Conservation (phyloP, 371 early-diverging fungal genomes). For the Amoeboaphelidium occidentale region DNA sequence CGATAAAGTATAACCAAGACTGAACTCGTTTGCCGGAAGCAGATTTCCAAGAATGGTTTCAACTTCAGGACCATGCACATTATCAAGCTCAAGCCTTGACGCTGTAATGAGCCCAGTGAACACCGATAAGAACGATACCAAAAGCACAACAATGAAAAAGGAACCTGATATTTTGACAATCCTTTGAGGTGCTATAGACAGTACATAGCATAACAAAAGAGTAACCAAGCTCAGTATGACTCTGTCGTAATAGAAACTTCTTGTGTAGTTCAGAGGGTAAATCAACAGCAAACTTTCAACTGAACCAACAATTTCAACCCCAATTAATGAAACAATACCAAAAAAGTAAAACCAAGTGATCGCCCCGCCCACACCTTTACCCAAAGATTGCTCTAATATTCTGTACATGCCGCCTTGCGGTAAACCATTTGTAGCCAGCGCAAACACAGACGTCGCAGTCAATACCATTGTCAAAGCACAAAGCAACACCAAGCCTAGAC, state of each 20-base stretch:
- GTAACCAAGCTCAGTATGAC: too few species aligned
- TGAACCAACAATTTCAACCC: conserved; percentile 4
- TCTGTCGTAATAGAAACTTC: too few species aligned
- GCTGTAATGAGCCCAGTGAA: not conserved
- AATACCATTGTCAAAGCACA: not conserved
- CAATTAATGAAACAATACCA: conserved; percentile 1
- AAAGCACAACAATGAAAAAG: conserved; percentile 1
- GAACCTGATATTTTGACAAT: too few species aligned
- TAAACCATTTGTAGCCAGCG: conserved; percentile 3
- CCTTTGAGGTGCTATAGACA: too few species aligned
- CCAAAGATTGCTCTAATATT: not conserved
- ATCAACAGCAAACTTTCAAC: conserved; percentile 1
- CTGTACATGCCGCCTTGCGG: not conserved
- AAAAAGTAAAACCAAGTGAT: not conserved
- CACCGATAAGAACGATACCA: not conserved
- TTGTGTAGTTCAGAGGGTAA: too few species aligned
- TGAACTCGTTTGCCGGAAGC: not conserved
- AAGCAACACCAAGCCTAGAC: not conserved
- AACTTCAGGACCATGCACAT: too few species aligned
- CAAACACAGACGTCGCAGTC: conserved; percentile 1
- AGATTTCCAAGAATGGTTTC: not conserved
- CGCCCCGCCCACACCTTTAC: conserved; percentile 1
- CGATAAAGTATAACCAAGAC: not conserved
- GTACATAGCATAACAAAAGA: too few species aligned
- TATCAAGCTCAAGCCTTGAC: not conserved